Percentiles rank a stretch among this genome's conserved stretches.
Conservation (phyloP, 805 yeast genomes). For the Hanseniaspora thailandica region DNA sequence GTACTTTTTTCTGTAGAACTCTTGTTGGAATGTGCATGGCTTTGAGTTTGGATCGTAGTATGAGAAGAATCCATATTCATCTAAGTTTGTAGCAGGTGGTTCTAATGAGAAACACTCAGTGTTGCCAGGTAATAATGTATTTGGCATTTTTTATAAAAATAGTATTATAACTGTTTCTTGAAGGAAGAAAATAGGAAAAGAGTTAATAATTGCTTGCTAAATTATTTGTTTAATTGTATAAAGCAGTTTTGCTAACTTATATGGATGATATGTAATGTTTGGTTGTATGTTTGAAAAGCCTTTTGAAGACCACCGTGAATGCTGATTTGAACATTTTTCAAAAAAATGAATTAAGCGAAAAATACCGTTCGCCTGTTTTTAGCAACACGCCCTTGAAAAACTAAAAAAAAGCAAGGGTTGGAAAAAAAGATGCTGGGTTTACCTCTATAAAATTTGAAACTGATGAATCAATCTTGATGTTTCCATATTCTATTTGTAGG, state of each 20-base stretch:
- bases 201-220: too few species aligned
- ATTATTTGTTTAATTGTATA: too few species aligned
- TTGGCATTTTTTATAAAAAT: constrained; percentile 31
- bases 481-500: too few species aligned
- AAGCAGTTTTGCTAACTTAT: too few species aligned
- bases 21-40: constrained; percentile 12
- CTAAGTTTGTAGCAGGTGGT: constrained; percentile 36
- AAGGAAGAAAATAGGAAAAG: not conserved
- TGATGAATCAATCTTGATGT: not conserved
- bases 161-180: not conserved
- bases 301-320: too few species aligned
- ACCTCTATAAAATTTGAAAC: not conserved
- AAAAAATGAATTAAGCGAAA: too few species aligned
- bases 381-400: not conserved
- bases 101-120: constrained; percentile 46
- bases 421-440: not conserved
- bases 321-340: too few species aligned
- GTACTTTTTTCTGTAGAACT: constrained; percentile 33
- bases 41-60: constrained; percentile 9
- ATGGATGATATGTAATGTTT: too few species aligned
- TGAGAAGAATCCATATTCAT: constrained; percentile 16
- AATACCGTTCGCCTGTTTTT: not conserved
- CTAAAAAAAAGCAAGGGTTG: not conserved
- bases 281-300: too few species aligned
- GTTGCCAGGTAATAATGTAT: constrained; percentile 52